phyloP scores from a whole-genome alignment of 257 asterid species.

The Haberlea rhodopensis region DNA sequence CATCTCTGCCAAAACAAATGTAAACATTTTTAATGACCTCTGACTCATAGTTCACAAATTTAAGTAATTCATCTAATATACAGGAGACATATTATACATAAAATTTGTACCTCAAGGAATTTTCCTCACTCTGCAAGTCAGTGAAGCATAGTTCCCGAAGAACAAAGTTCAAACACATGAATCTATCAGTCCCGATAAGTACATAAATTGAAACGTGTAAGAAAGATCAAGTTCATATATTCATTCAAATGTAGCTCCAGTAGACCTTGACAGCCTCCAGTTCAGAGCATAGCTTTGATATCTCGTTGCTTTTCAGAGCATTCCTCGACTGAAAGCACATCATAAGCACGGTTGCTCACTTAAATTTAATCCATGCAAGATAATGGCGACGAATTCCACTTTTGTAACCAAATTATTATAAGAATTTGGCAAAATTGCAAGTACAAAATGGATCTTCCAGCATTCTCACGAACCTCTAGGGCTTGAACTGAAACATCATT shows the following conservation, averaged over 20 bases:
- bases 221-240: too few relatives aligned
- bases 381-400: background rate
- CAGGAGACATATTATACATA: conserved; percentile 6
- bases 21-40: background rate
- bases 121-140: conserved; percentile 59
- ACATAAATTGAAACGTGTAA: background rate
- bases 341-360: background rate
- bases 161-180: conserved; percentile 11
- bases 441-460: background rate
- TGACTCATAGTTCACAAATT: background rate
- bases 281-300: conserved; percentile 45
- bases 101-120: conserved; percentile 41
- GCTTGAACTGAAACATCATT: conserved; percentile 58
- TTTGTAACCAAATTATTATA: background rate
- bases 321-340: conserved; percentile 52
- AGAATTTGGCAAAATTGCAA: background rate
- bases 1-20: conserved; percentile 55
- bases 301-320: conserved; percentile 47
- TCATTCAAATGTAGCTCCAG: conserved; percentile 4
- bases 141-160: conserved; percentile 28
- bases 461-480: conserved; percentile 44
- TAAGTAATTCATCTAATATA: background rate
- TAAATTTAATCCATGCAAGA: background rate
- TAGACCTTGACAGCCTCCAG: conserved; percentile 55
- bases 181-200: conserved; percentile 12